These are phyloP conservation scores for cucumber (Cucumis sativus) DNA, from an alignment of 306 rosid species.

Conservation along the genomic window DNA sequence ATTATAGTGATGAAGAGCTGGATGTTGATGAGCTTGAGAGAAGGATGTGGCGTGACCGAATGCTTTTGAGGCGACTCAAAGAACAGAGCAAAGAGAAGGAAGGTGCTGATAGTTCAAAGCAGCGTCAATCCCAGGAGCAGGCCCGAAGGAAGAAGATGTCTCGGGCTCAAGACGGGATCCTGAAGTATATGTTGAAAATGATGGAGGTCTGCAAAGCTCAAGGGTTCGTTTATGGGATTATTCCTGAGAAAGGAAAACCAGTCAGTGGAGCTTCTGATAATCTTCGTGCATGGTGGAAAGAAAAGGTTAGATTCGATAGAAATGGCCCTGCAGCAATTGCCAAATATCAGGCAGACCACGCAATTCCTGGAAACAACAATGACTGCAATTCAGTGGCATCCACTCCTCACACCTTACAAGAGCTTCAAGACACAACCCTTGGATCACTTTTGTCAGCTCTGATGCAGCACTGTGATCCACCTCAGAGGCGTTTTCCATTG, in stretches of 20 bases:
- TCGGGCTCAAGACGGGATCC: constrained; percentile 49
- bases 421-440: constrained; percentile 51
- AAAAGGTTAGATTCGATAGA: constrained; percentile 42
- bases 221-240: constrained; percentile 69
- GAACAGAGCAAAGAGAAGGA: constrained; percentile 35
- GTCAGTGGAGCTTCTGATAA: constrained; percentile 63
- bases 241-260: constrained; percentile 59
- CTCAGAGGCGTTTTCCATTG: constrained; percentile 50
- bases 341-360: constrained; percentile 39
- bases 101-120: constrained; percentile 22
- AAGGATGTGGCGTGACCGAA: constrained; percentile 47
- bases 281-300: constrained; percentile 84
- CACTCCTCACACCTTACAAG: constrained; percentile 26
- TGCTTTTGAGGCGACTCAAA: constrained; percentile 27
- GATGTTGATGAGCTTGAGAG: constrained; percentile 40
- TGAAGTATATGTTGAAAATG: constrained; percentile 63
- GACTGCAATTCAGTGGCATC: constrained; percentile 20
- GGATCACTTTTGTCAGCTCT: constrained; percentile 45
- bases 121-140: constrained; percentile 50
- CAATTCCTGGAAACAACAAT: constrained; percentile 18
- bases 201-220: constrained; percentile 57
- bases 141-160: constrained; percentile 54
- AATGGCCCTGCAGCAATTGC: constrained; percentile 54
- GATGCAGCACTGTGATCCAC: constrained; percentile 66
- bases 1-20: constrained; percentile 40